Conservation (phyloP, 2,329 filamentous ascomycete species). For the Gliomastix tumulicola region DNA sequence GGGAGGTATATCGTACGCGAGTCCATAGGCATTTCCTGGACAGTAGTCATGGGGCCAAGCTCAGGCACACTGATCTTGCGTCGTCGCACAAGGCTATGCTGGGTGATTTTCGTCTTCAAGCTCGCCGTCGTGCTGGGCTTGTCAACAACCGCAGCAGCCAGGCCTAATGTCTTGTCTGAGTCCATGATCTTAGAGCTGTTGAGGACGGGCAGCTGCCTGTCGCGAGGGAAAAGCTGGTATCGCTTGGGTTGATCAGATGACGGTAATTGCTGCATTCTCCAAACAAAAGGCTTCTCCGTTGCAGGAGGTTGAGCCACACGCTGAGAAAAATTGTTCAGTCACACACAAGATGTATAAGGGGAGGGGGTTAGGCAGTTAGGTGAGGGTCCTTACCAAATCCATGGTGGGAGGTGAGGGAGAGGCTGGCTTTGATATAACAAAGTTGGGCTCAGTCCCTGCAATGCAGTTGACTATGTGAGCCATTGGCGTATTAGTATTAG, state of each 20-base stretch:
- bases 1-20: constrained; percentile 57
- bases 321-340: too few relatives aligned
- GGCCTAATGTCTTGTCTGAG: constrained; percentile 36
- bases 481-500: too few relatives aligned
- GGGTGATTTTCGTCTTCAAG: constrained; percentile 48
- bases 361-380: too few relatives aligned
- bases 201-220: constrained; percentile 35
- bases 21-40: constrained; percentile 55
- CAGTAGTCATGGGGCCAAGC: constrained; percentile 60
- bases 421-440: constrained; percentile 44
- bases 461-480: constrained; percentile 57
- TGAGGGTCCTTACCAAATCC: not conserved
- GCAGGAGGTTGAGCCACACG: not conserved
- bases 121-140: constrained; percentile 27
- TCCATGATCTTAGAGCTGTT: constrained; percentile 37
- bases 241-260: constrained; percentile 37
- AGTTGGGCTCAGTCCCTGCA: constrained; percentile 37
- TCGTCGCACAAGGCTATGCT: constrained; percentile 48
- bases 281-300: constrained; percentile 43
- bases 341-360: too few relatives aligned
- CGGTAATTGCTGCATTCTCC: constrained; percentile 48
- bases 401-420: constrained; percentile 30
- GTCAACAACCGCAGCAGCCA: constrained; percentile 23
- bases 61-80: constrained; percentile 60
- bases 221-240: constrained; percentile 55